Percentiles rank a stretch among this genome's conserved stretches.
These are phyloP conservation scores for Mycena sp. DNA, from an alignment of 1,284 basidiomycete species.

Conservation along the genomic window DNA sequence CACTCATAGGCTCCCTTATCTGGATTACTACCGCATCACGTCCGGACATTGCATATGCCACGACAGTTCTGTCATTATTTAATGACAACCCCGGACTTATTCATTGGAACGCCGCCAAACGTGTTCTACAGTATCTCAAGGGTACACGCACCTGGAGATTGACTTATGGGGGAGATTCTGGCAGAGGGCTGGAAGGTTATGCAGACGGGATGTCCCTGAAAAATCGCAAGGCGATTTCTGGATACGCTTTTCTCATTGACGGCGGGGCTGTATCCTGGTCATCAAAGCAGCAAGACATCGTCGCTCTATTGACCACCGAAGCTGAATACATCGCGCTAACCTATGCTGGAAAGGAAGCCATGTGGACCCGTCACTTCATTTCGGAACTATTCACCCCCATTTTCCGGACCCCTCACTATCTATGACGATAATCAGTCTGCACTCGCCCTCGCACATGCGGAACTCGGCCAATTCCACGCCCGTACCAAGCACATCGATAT, in stretches of 20 bases:
- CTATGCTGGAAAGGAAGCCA: too few relatives aligned
- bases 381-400: background rate
- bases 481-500: too few relatives aligned
- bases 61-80: constrained; percentile 3
- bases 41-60: constrained; percentile 17
- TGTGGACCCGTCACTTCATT: too few relatives aligned
- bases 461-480: too few relatives aligned
- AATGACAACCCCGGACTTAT: constrained; percentile 9
- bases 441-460: background rate
- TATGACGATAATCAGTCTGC: constrained; percentile 7
- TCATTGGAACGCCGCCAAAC: constrained; percentile 13
- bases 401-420: constrained; percentile 17
- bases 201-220: constrained; percentile 41
- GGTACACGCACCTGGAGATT: background rate
- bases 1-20: background rate
- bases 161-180: background rate
- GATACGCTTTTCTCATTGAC: constrained; percentile 35
- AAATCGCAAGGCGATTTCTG: constrained; percentile 41
- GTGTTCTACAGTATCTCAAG: constrained; percentile 7
- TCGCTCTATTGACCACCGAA: constrained; percentile 45
- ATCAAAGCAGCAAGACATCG: constrained; percentile 44
- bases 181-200: constrained; percentile 20
- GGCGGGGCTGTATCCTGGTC: constrained; percentile 40
- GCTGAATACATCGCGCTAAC: constrained; percentile 16
- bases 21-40: constrained; percentile 36